Evolutionary conservation across 345 rosid species (phyloP).

Genomic region (Hevea brasiliensis): DNA sequence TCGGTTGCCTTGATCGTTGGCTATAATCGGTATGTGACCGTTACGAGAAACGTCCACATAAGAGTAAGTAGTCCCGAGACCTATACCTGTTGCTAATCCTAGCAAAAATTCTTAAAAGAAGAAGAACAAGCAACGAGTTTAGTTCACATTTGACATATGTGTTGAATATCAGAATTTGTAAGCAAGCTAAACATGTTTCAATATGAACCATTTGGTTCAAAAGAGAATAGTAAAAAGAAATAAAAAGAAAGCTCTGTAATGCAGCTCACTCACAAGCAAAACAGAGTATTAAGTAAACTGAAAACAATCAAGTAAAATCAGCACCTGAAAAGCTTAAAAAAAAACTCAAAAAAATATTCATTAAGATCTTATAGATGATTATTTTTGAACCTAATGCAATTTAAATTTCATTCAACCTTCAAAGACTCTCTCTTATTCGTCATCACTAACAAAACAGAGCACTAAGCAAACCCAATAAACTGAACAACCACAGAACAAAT

Average conservation of each 20-base stretch:
- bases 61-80: constrained; percentile 58
- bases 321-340: not conserved
- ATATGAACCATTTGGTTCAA: too few species aligned
- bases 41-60: constrained; percentile 54
- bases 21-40: constrained; percentile 51
- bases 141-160: not conserved
- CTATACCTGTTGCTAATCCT: constrained; percentile 43
- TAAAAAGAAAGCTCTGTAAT: too few species aligned
- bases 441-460: not conserved
- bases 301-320: too few species aligned
- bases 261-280: too few species aligned
- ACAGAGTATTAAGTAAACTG: too few species aligned
- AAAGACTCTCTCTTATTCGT: too few species aligned
- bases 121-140: not conserved
- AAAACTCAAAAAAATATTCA: not conserved
- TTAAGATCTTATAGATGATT: too few species aligned
- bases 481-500: not conserved
- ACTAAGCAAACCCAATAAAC: not conserved
- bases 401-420: too few species aligned
- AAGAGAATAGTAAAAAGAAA: too few species aligned
- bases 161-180: not conserved
- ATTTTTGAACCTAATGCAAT: too few species aligned
- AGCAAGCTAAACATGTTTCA: too few species aligned
- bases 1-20: constrained; percentile 66
- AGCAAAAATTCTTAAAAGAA: constrained; percentile 28